Conservation (phyloP, 2,329 filamentous ascomycete genomes). For the Stachybotrys chartarum region DNA sequence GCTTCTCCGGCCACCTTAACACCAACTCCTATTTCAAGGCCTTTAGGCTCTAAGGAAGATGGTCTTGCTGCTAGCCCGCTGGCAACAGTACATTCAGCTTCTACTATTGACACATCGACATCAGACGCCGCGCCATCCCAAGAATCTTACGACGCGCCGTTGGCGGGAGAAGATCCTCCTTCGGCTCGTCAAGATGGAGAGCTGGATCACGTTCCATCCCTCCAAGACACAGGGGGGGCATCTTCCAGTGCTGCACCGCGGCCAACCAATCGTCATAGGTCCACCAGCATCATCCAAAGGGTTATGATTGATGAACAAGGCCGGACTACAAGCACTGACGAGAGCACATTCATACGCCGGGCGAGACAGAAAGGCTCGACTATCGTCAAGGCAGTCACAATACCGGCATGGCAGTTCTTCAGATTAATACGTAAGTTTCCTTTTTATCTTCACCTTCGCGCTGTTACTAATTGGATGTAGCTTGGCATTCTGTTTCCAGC, state of each 20-base stretch:
- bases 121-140: no score
- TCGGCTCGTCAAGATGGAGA: no score
- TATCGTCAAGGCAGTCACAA: slow-evolving; percentile 74
- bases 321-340: slow-evolving; percentile 33
- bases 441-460: not conserved
- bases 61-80: not conserved
- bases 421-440: slow-evolving; percentile 69
- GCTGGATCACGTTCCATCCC: not conserved
- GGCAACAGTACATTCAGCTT: not conserved
- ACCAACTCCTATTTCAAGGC: no score
- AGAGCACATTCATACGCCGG: slow-evolving; percentile 33
- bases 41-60: slow-evolving; percentile 7
- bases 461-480: slow-evolving; percentile 37
- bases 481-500: slow-evolving; percentile 69
- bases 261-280: slow-evolving; percentile 34
- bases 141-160: no score
- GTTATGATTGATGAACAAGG: slow-evolving; percentile 46
- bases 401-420: slow-evolving; percentile 97
- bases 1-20: slow-evolving; percentile 17
- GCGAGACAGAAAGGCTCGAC: slow-evolving; percentile 38
- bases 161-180: not conserved
- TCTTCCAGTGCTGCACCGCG: slow-evolving; percentile 10
- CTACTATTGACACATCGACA: not conserved
- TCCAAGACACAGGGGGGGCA: not conserved
- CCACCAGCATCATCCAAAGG: slow-evolving; percentile 56